Conservation (phyloP, 2,329 filamentous ascomycete genomes). For the Mycogone perniciosa region DNA sequence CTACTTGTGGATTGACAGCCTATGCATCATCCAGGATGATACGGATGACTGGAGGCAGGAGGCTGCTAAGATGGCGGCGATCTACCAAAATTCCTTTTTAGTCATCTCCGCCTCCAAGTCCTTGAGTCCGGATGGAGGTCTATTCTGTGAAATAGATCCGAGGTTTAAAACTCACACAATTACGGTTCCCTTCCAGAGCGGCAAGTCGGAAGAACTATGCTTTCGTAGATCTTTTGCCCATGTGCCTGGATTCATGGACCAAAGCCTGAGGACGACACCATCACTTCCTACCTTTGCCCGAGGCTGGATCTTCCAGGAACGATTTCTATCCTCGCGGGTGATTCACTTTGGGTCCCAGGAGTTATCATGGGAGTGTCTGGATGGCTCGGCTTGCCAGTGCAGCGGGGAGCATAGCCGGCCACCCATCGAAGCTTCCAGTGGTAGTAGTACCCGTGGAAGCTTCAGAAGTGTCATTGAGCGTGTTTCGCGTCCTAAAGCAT, state of each 20-base stretch:
- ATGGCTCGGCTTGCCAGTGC: constrained; percentile 11
- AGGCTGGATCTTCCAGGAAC: constrained; percentile 15
- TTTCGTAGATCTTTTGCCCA: constrained; percentile 12
- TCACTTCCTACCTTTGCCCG: constrained; percentile 11
- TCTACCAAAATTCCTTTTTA: too few relatives aligned
- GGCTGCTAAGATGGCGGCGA: too few relatives aligned
- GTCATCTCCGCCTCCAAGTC: too few relatives aligned
- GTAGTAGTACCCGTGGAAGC: background rate
- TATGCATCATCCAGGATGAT: too few relatives aligned
- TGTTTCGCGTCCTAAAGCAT: constrained; percentile 3
- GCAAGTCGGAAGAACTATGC: background rate
- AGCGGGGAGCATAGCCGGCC: background rate
- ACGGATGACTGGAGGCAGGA: too few relatives aligned
- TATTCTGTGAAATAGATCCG: constrained; percentile 3
- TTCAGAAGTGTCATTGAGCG: background rate
- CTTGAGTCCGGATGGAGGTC: too few relatives aligned
- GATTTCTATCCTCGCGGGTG: constrained; percentile 8
- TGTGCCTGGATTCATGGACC: constrained; percentile 10
- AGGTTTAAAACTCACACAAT: background rate
- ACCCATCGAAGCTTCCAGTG: background rate
- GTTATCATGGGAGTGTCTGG: constrained; percentile 14
- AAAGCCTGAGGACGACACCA: background rate
- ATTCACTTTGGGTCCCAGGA: constrained; percentile 14
- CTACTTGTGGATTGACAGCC: too few relatives aligned
- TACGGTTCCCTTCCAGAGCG: background rate